Percentiles rank a stretch among this genome's conserved stretches.
Conservation (phyloP, 2,329 filamentous ascomycete species). For the Aureobasidium mangrovei region DNA sequence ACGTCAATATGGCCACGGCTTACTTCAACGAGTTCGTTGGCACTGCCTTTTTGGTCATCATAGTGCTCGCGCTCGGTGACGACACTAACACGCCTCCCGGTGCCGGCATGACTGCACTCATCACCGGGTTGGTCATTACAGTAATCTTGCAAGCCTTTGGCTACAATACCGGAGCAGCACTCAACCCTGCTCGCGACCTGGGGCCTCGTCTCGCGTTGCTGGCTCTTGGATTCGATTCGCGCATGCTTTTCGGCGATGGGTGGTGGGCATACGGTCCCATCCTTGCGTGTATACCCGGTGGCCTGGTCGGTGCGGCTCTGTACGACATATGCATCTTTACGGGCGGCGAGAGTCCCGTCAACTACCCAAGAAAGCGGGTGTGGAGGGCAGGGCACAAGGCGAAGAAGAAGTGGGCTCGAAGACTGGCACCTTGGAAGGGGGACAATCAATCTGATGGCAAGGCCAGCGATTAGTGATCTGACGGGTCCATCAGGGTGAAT, state of each 20-base stretch:
- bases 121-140: conserved; percentile 38
- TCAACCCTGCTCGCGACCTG: conserved; percentile 44
- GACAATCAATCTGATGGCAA: background rate
- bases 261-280: conserved; percentile 42
- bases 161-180: conserved; percentile 39
- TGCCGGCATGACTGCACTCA: conserved; percentile 44
- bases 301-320: conserved; percentile 35
- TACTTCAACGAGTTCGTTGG: conserved; percentile 44
- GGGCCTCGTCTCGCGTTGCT: conserved; percentile 40
- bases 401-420: conserved; percentile 12
- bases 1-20: conserved; percentile 30
- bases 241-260: conserved; percentile 28
- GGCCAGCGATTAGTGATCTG: no score
- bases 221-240: conserved; percentile 35
- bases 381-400: conserved; percentile 13
- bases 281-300: conserved; percentile 36
- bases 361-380: conserved; percentile 34
- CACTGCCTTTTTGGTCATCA: conserved; percentile 33
- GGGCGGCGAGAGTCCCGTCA: conserved; percentile 42
- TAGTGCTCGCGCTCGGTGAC: conserved; percentile 32
- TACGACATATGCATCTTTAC: conserved; percentile 46
- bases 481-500: no score
- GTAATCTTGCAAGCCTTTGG: conserved; percentile 34
- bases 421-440: background rate
- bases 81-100: conserved; percentile 30